Base-by-base conservation (phyloP, 2,329 filamentous ascomycete genomes). In the Dothideomycetidae sp. region DNA sequence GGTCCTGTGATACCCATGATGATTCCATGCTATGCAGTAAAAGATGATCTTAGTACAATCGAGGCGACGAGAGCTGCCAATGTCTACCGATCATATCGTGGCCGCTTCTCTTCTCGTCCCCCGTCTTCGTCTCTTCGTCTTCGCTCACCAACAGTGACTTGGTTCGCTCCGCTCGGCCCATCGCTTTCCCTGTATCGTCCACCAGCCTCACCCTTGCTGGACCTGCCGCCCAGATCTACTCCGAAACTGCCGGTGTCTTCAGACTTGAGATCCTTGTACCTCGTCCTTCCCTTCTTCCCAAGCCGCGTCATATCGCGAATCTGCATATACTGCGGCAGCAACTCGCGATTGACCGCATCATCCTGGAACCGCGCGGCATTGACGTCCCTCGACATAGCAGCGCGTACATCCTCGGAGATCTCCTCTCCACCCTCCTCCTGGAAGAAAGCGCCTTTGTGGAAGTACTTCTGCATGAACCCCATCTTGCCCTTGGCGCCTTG, bases 371-470 rank as follows among this genome's bases (percentile, higher is more conserved):
- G 67, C 2, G 78, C 73, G 10, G 86, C 86, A 74, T 93, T 93
- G 46, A 94, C 68, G 53, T 94, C 82, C 32, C 90, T 70, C 53
- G 78, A 71, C 45, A 81, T 76, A 23, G 93, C 65, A 0, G 80
- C 81, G 31, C 94, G 64, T 1, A 83, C 82, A 44, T 81, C 75
- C 11, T 74, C 75, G 48, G 77, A 74, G 36, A 77, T 70, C 28
- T 53, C 45, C 18, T 50, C 50, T 13, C 51, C 51, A 9, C 42
- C 47, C 49, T 92, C 81, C 36, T 86, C 83, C 47, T 80, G 81
- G 65, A 83, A 96, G 64, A 96, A 98, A 11, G 90, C 90, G 33
- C 90, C 90, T 62, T 86, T 88, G 67, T 98, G 90, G 59, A 83
- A 86, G 63, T 96, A 98, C 55, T 86, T 85, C 54, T 94, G 86